Percentiles rank a stretch among this genome's conserved stretches.
Conservation (phyloP, 1,284 basidiomycete species). For the Ceratobasidium sp. region DNA sequence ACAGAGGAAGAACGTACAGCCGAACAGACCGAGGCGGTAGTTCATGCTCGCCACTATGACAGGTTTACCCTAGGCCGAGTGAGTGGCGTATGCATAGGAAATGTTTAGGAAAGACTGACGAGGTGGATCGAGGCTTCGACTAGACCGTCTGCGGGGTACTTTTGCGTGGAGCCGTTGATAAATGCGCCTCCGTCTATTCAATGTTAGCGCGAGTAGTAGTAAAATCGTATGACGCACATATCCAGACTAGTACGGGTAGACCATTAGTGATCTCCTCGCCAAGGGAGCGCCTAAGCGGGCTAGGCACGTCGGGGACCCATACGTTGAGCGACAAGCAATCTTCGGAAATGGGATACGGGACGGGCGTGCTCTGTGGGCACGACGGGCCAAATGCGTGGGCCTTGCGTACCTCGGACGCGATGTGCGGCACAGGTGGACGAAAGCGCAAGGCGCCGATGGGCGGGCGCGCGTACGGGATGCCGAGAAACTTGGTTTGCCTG, state of each 20-base stretch:
- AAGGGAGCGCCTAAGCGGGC: background rate
- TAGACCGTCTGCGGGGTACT: slow-evolving; percentile 35
- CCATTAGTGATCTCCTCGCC: slow-evolving; percentile 12
- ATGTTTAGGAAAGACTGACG: slow-evolving; percentile 4
- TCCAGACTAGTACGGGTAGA: slow-evolving; percentile 51
- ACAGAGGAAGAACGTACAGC: slow-evolving; percentile 55
- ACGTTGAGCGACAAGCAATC: slow-evolving; percentile 54
- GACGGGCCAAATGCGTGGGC: slow-evolving; percentile 21
- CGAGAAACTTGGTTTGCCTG: slow-evolving; percentile 54
- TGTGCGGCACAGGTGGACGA: slow-evolving; percentile 50
- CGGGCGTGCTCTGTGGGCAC: slow-evolving; percentile 30
- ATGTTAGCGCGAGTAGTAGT: background rate
- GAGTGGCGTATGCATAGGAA: slow-evolving; percentile 19
- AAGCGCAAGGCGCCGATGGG: slow-evolving; percentile 50
- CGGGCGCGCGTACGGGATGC: slow-evolving; percentile 56
- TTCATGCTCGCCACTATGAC: slow-evolving; percentile 53
- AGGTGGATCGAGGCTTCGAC: slow-evolving; percentile 27
- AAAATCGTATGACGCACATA: slow-evolving; percentile 37
- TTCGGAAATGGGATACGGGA: slow-evolving; percentile 46
- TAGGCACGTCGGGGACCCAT: slow-evolving; percentile 41
- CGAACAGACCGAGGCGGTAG: slow-evolving; percentile 56
- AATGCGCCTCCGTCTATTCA: slow-evolving; percentile 48
- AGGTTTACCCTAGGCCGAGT: slow-evolving; percentile 48
- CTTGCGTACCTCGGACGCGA: background rate
- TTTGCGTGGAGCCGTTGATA: slow-evolving; percentile 38